These are phyloP conservation scores for Lactarius vividus DNA, from an alignment of 768 basidiomycete genomes.

Conservation along the genomic window DNA sequence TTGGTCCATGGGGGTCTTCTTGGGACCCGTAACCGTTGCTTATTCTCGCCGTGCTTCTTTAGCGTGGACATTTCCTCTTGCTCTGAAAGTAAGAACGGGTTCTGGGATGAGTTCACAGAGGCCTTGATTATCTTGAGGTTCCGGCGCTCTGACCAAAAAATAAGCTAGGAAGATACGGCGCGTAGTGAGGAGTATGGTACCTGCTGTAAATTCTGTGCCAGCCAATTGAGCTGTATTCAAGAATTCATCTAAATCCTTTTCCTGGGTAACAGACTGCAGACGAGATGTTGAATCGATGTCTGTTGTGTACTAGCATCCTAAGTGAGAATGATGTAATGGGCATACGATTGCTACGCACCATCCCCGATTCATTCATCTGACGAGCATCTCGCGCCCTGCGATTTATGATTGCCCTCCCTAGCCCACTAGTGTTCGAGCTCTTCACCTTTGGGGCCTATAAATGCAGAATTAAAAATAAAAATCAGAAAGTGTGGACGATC, in stretches of 20 bases:
- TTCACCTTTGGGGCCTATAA: conserved; percentile 54
- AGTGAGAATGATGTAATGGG: not conserved
- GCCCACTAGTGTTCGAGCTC: conserved; percentile 71
- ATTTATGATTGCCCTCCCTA: conserved; percentile 96
- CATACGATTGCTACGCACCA: conserved; percentile 46
- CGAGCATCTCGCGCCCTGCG: conserved; percentile 77
- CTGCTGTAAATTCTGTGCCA: conserved; percentile 93
- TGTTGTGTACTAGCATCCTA: conserved; percentile 59
- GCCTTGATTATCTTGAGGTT: conserved; percentile 80
- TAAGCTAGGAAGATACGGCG: conserved; percentile 18
- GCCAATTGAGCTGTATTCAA: conserved; percentile 92
- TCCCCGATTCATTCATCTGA: conserved; percentile 55
- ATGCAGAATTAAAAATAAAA: not conserved
- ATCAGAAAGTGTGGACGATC: not conserved
- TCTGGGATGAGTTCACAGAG: conserved; percentile 51
- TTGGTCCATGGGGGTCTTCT: conserved; percentile 89
- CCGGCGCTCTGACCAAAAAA: conserved; percentile 53
- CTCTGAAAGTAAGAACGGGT: conserved; percentile 82
- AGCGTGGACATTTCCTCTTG: conserved; percentile 76
- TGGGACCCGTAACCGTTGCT: conserved; percentile 77
- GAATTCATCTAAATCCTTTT: conserved; percentile 94
- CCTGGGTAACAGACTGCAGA: conserved; percentile 92
- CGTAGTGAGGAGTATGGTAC: conserved; percentile 38
- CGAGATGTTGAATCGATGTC: conserved; percentile 66
- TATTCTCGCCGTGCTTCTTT: conserved; percentile 73